Base-by-base conservation (phyloP, 345 rosid genomes). In the Rhizophora mangle region DNA sequence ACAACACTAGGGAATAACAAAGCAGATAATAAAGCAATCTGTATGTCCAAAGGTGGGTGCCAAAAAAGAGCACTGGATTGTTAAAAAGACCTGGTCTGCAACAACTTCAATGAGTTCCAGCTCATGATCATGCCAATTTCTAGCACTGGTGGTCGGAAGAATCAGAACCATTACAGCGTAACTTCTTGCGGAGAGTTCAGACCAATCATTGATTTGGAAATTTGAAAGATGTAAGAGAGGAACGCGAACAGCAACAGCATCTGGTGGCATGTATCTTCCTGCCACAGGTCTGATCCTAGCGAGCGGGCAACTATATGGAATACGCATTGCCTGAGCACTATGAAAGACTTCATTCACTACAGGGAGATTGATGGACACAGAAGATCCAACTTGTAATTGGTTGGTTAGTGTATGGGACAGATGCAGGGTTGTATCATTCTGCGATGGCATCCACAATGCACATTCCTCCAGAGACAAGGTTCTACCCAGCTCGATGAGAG, bases 391-490 rank as follows among this genome's bases (percentile, higher is more conserved):
- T 66, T 87, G 91, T 62, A 77, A 71, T 60, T 81, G 87, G 67
- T 89, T 82, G 78, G 83, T 79, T 53, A 91, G 68, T 71, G 96
- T 83, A 74, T 88, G 92, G 64, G 97, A 91, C 70, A 89, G 90
- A 70, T 85, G 96, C 72, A 93, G 78, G 71, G 71, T 78, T 31
- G 68, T 54, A 68, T 92, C 92, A 43, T 79, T 80, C 65, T 81
- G 86, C 5, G 97, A 85, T 20, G 98, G 98, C 97, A 93, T 93
- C 98, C 98, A 93, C 76, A 93, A 65, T 1, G 89, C 98, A 69
- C 98, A 93, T 78, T 91, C 98, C 78, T 93, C 96, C 8, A 93
- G 82, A 51, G 82, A 79, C 63, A 93, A 88, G 16, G 91, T 89
- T 67, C 89, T 85, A 57, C 98, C 96, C 46, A 93, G 78, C 82